Base-by-base conservation (phyloP, 2,329 filamentous ascomycete genomes). In the Colletotrichum destructivum region DNA sequence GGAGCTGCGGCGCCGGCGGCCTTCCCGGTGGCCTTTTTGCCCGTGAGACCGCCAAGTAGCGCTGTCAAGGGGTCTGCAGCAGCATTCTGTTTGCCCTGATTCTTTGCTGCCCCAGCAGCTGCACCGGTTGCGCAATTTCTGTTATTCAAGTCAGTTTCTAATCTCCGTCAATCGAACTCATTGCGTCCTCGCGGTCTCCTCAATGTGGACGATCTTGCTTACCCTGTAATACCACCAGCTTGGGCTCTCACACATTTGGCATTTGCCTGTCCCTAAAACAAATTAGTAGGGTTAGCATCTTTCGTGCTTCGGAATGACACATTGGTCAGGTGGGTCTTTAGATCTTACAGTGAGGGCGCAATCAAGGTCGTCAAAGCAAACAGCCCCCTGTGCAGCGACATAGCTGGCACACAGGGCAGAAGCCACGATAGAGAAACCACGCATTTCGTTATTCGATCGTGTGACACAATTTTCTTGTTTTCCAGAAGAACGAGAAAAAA, bases 171-270 rank as follows among this genome's bases (percentile, higher is more conserved):
- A 12, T 15, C 21, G n/a, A n/a, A 44, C 2, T 31, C 31, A 31
- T 31, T 7, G 31, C 31, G 31, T 31, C 31, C 31, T 31, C 31
- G 3, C 31, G 31, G 3, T 31, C 31, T 3, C 31, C 7, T 31
- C 31, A 31, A 31, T 7, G 31, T 31, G 7, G 9, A 35, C 9
- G 31, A 9, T 9, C 9, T 9, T 3, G 18, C 69, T 16, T 40
- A 71, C 69, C 69, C 69, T 5, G 64, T 56, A 13, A 71, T 38
- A 21, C 57, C 69, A 6, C 64, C 64, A 13, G 64, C 64, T 26
- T 71, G 69, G 46, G 69, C 69, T 18, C 69, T 71, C 9, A 62
- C 46, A 16, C 69, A 71, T 31, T 71, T 71, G 23, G 69, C 69
- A 59, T 71, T 71, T 40, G 67, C 63, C 13, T 59, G 64, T 6